A percentile compares a stretch with the other conserved stretches of the same genome.
phyloP scores from a whole-genome alignment of 2,329 filamentous ascomycete species.

The Diaporthe humulicola region DNA sequence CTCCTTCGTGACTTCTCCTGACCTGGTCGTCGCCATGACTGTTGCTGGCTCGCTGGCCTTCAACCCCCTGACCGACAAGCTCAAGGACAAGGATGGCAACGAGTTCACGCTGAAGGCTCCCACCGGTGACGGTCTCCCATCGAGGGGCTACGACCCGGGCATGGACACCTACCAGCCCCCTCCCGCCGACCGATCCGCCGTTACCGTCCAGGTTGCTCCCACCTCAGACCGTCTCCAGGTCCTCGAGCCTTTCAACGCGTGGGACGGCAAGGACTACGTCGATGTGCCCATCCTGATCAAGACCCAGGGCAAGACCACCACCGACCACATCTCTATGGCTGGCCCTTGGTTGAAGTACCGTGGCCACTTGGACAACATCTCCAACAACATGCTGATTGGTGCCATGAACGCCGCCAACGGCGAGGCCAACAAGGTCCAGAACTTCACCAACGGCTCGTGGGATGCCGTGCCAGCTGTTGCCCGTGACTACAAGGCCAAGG shows the following conservation, averaged over 20 bases:
- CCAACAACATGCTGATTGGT: constrained; percentile 99
- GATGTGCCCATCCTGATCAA: constrained; percentile 96
- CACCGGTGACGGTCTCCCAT: constrained; percentile 84
- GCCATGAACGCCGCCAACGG: constrained; percentile 96
- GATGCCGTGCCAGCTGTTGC: constrained; percentile 93
- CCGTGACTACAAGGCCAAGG: constrained; percentile 98
- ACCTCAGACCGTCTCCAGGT: constrained; percentile 95
- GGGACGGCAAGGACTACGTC: constrained; percentile 91
- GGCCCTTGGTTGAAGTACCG: constrained; percentile 99
- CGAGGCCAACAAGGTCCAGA: constrained; percentile 98
- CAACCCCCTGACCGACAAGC: constrained; percentile 92
- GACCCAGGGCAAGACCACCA: constrained; percentile 95
- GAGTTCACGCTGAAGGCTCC: constrained; percentile 91
- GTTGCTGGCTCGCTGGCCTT: constrained; percentile 72
- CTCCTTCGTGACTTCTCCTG: constrained; percentile 62
- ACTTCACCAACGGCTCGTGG: constrained; percentile 85
- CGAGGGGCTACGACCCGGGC: constrained; percentile 86
- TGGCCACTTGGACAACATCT: constrained; percentile 99
- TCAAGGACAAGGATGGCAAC: constrained; percentile 96
- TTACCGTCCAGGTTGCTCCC: constrained; percentile 87
- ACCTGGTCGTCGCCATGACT: constrained; percentile 58
- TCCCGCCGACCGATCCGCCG: constrained; percentile 79
- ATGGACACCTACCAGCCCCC: constrained; percentile 97
- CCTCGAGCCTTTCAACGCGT: constrained; percentile 85
- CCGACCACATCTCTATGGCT: constrained; percentile 97